Percentiles rank a stretch among this genome's conserved stretches.
Conservation (phyloP, 306 rosid genomes). For the Cicer judaicum region DNA sequence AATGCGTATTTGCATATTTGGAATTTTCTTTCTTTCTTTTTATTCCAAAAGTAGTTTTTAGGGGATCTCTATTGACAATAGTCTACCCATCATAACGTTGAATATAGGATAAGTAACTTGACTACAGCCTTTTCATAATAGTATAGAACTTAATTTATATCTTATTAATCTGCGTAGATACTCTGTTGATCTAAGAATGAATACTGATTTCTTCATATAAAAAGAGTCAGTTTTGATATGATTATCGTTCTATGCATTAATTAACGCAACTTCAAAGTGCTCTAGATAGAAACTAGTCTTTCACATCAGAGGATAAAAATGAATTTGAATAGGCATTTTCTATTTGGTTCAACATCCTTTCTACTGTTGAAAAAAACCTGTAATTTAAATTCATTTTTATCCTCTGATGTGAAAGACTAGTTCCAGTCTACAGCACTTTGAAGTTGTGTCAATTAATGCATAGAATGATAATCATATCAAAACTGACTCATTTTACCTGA, state of each 20-base stretch:
- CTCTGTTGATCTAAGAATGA: constrained; percentile 17
- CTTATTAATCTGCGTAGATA: neutral
- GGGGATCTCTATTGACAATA: constrained; percentile 22
- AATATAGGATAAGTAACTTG: constrained; percentile 20
- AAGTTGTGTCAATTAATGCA: constrained; percentile 11
- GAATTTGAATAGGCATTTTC: constrained; percentile 27
- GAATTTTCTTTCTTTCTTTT: neutral
- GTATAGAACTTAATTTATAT: constrained; percentile 8
- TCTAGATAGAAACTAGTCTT: constrained; percentile 18
- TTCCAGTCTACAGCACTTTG: neutral
- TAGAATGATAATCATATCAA: neutral
- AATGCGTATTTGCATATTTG: constrained; percentile 9
- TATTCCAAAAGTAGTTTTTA: neutral
- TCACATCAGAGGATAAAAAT: constrained; percentile 35
- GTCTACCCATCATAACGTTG: constrained; percentile 13
- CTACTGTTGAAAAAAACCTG: constrained; percentile 17
- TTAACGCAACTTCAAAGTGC: constrained; percentile 9
- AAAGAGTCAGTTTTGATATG: neutral
- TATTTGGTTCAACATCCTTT: constrained; percentile 31
- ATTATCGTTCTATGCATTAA: neutral
- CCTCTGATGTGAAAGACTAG: constrained; percentile 18
- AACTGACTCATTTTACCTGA: constrained; percentile 18
- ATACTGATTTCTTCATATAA: constrained; percentile 2
- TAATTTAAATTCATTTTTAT: constrained; percentile 23
- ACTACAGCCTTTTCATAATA: constrained; percentile 4